Evolutionary conservation across 2,329 filamentous ascomycete genomes (phyloP).

Genomic region (Ciborinia camelliae): DNA sequence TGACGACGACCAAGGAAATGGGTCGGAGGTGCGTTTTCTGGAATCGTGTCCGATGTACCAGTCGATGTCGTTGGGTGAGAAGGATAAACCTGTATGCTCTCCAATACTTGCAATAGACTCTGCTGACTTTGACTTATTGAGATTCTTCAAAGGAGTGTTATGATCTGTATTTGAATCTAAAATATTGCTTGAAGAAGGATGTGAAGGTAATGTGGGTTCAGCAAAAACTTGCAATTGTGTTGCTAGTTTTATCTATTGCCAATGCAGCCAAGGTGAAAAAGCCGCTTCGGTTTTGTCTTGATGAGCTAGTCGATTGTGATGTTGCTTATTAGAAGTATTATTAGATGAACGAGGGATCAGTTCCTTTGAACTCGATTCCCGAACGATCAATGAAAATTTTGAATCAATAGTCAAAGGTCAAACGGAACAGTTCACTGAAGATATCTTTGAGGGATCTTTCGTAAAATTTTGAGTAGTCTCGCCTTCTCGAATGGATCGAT

Average conservation of each 20-base stretch:
- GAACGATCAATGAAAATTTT: conserved; percentile 12
- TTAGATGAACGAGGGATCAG: conserved; percentile 18
- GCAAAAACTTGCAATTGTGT: conserved; percentile 36
- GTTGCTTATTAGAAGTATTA: conserved; percentile 15
- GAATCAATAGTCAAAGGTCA: conserved; percentile 4
- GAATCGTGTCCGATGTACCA: conserved; percentile 18
- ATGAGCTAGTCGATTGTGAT: conserved; percentile 33
- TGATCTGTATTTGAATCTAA: conserved; percentile 8
- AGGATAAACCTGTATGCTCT: conserved; percentile 18
- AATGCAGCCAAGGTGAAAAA: conserved; percentile 35
- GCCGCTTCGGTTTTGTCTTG: conserved; percentile 29
- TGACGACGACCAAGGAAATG: conserved; percentile 21
- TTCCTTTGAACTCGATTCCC: conserved; percentile 9
- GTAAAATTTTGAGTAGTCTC: not conserved
- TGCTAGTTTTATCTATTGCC: conserved; percentile 37
- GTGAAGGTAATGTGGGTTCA: conserved; percentile 31
- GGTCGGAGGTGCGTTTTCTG: conserved; percentile 14
- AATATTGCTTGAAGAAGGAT: conserved; percentile 29
- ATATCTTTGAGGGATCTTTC: not conserved
- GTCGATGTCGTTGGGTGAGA: conserved; percentile 11
- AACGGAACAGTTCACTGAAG: not conserved
- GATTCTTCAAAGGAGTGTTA: conserved; percentile 18
- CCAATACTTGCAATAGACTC: conserved; percentile 16
- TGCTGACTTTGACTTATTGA: conserved; percentile 17
- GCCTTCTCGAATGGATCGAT: conserved; percentile 1